Base-by-base conservation (phyloP, 768 basidiomycete species). In the Agaricus blazei region DNA sequence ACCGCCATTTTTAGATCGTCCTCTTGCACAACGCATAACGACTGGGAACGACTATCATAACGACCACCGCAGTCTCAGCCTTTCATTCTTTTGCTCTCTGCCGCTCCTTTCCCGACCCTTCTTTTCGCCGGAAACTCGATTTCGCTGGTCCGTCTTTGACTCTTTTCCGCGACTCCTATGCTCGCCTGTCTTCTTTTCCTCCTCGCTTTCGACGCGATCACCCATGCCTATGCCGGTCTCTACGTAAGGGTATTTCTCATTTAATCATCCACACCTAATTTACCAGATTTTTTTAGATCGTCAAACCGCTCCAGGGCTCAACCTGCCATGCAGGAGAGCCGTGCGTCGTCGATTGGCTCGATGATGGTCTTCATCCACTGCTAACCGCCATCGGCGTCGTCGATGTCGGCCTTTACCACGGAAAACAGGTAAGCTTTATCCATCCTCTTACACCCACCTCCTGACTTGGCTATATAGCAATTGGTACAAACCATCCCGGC, bases 341-440 rank as follows among this genome's bases (percentile, higher is more conserved):
- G 5, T 87, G 84, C 67, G 67, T 64, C 0, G 75, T 89, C 6
- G 54, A 72, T 44, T 90, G 87, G 87, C 56, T 81, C 1, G 88
- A 91, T 52, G 73, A 90, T 58, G 87, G 87, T 15, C 38, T 57
- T 9, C 37, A 53, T 1, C 88, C 88, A 3, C 65, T 81, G 15
- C 59, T 77, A n/a, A 41, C 69, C 5, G 55, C 62, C 34, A 76
- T 89, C 47, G 85, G 86, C 3, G 64, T 78, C 0, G 76, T 79
- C 49, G 68, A 70, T 2, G 75, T 86, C 51, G 84, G 72, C 1
- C 67, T 91, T 31, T 90, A 79, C 59, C 75, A 75, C n/a, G 83
- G 82, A 8, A 64, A 77, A 7, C 64, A 73, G 68, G 85, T 84
- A 56, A 48, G 76, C 69, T 41, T 23, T 51, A 46, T 14, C 37